Evolutionary conservation across 2,329 filamentous ascomycete species (phyloP).

Genomic region (Botrytis byssoidea): DNA sequence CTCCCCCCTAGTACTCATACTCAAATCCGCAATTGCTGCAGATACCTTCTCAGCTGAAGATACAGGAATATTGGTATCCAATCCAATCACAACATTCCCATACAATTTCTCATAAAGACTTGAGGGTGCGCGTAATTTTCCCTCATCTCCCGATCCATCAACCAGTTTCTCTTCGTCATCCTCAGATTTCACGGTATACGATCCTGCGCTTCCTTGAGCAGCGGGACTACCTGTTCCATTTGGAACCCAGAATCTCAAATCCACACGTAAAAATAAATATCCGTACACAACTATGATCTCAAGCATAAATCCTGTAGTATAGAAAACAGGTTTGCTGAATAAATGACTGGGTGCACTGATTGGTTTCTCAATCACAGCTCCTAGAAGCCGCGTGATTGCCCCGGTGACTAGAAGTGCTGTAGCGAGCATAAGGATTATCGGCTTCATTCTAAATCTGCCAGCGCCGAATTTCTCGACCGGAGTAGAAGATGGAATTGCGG

Average conservation of each 20-base stretch:
- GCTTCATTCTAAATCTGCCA: not conserved
- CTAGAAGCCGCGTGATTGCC: not conserved
- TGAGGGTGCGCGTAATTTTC: not conserved
- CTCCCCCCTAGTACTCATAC: not conserved
- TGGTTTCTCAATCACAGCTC: not conserved
- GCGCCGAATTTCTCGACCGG: not conserved
- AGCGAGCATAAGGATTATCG: not conserved
- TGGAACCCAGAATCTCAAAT: not conserved
- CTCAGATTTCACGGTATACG: conserved; percentile 43
- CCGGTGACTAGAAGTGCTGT: not conserved
- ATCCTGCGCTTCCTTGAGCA: conserved; percentile 26
- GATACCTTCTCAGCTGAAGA: not conserved
- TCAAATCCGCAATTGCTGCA: not conserved
- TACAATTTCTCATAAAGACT: not conserved
- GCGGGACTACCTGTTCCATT: not conserved
- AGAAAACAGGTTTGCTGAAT: not conserved
- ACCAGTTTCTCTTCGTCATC: not conserved
- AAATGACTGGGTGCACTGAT: not conserved
- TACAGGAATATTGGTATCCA: not conserved
- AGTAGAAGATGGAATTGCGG: not conserved
- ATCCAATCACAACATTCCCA: not conserved
- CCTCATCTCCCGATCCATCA: not conserved
- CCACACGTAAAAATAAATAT: not conserved
- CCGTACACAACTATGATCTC: not conserved
- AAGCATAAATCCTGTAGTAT: not conserved